These are phyloP conservation scores for Phoma sp. DNA, from an alignment of 2,329 filamentous ascomycete genomes.

Conservation along the genomic window DNA sequence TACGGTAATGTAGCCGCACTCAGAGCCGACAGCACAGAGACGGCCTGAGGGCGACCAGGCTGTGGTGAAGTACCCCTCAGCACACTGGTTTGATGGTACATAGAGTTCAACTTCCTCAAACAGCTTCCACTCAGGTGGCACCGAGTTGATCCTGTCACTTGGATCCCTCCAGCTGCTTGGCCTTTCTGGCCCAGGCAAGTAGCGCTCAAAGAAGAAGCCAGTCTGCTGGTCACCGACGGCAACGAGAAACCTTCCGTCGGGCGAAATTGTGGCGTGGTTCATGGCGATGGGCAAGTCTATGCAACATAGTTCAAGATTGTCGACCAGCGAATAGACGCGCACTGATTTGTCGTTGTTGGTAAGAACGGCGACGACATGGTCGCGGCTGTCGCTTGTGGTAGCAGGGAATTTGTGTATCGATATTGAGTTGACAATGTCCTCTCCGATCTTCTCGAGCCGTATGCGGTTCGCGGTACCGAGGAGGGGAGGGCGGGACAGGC, in stretches of 20 bases:
- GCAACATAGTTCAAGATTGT: constrained; percentile 71
- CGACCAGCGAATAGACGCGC: constrained; percentile 78
- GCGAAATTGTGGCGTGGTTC: constrained; percentile 93
- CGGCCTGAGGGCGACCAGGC: constrained; percentile 77
- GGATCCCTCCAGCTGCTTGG: constrained; percentile 32
- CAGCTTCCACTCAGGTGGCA: constrained; percentile 50
- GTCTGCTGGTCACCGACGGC: constrained; percentile 88
- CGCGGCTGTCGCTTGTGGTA: constrained; percentile 50
- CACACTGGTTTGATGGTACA: constrained; percentile 45
- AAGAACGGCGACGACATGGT: constrained; percentile 75
- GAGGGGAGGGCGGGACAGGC: constrained; percentile 49
- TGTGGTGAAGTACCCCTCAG: constrained; percentile 74
- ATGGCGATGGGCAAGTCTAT: constrained; percentile 83
- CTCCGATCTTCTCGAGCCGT: constrained; percentile 66
- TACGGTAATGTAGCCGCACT: constrained; percentile 80
- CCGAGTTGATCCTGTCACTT: constrained; percentile 29
- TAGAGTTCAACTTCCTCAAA: constrained; percentile 53
- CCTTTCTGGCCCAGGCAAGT: constrained; percentile 40
- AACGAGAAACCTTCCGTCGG: constrained; percentile 79
- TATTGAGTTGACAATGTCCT: constrained; percentile 72
- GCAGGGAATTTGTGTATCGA: constrained; percentile 64
- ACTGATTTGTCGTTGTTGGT: constrained; percentile 94
- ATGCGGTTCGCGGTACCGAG: constrained; percentile 47
- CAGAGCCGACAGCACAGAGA: constrained; percentile 78
- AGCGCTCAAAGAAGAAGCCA: constrained; percentile 81